Percentiles rank a stretch among this genome's conserved stretches.
phyloP scores from a whole-genome alignment of 306 rosid genomes.

The Citrullus colocynthis region DNA sequence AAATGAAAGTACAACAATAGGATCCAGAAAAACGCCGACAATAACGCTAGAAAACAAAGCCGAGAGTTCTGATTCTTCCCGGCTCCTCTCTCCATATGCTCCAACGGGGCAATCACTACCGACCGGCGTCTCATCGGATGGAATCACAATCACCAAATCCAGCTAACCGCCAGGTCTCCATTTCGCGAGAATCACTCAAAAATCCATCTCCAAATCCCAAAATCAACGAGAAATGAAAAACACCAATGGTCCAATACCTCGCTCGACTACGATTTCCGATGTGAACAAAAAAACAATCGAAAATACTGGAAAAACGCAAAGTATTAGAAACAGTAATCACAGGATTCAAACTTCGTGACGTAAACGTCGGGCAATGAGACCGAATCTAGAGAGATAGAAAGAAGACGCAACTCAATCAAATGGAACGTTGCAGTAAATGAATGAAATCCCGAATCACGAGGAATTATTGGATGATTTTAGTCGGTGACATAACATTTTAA shows the following conservation, averaged over 20 bases:
- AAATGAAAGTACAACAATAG: constrained; percentile 73
- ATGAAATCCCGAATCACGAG: neutral
- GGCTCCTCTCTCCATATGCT: constrained; percentile 63
- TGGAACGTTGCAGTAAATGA: neutral
- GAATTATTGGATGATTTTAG: neutral
- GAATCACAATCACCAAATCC: constrained; percentile 7
- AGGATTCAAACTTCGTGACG: neutral
- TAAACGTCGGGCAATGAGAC: neutral
- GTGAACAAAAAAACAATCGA: neutral
- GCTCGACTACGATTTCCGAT: neutral
- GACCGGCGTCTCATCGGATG: constrained; percentile 73
- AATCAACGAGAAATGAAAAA: neutral
- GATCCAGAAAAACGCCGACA: constrained; percentile 69
- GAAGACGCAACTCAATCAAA: neutral
- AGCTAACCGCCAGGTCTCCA: constrained; percentile 13
- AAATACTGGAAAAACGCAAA: neutral
- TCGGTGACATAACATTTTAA: neutral
- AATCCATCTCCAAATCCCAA: constrained; percentile 3
- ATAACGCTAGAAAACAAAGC: constrained; percentile 42
- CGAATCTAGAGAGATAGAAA: neutral
- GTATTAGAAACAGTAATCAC: neutral
- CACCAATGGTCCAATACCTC: neutral
- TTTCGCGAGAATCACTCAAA: constrained; percentile 5
- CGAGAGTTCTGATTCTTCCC: constrained; percentile 54
- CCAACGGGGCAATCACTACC: constrained; percentile 33